Evolutionary conservation across 2,329 filamentous ascomycete species (phyloP).

Genomic region (Ascomycota sp.): DNA sequence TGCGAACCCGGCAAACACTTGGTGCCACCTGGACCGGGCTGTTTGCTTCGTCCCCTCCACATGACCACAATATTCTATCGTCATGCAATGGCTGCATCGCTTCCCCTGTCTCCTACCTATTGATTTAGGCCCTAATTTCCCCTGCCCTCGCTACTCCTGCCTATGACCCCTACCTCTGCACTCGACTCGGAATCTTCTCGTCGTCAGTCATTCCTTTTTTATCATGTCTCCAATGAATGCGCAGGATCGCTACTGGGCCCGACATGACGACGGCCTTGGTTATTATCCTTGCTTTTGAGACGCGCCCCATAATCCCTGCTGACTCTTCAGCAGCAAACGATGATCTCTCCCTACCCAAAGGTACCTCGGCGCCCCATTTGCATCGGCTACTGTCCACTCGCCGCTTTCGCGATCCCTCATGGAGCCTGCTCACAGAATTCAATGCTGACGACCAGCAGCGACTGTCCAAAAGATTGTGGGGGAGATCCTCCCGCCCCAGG

Average conservation of each 20-base stretch:
- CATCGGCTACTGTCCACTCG: too few species aligned
- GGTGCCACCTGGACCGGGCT: too few species aligned
- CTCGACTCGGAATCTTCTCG: too few species aligned
- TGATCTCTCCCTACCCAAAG: constrained; percentile 44
- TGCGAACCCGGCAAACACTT: too few species aligned
- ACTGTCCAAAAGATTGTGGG: constrained; percentile 75
- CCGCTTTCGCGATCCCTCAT: too few species aligned
- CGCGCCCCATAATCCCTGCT: constrained; percentile 3
- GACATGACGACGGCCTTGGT: constrained; percentile 6
- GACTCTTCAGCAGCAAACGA: constrained; percentile 32
- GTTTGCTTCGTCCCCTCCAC: too few species aligned
- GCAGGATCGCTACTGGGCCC: constrained; percentile 11
- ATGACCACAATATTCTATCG: too few species aligned
- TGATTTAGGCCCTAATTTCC: too few species aligned
- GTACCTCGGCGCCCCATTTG: constrained; percentile 18
- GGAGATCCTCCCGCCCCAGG: constrained; percentile 65
- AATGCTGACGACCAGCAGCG: constrained; percentile 21
- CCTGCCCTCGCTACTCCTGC: too few species aligned
- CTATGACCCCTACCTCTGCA: too few species aligned
- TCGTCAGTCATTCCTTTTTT: neutral
- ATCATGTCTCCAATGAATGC: neutral
- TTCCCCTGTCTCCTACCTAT: too few species aligned
- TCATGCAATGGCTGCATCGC: too few species aligned
- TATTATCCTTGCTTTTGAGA: constrained; percentile 1
- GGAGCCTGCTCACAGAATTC: neutral